A percentile compares a stretch with the other conserved stretches of the same genome.
These are phyloP conservation scores for Verticillium tricorpus DNA, from an alignment of 2,329 filamentous ascomycete genomes.

Conservation along the genomic window DNA sequence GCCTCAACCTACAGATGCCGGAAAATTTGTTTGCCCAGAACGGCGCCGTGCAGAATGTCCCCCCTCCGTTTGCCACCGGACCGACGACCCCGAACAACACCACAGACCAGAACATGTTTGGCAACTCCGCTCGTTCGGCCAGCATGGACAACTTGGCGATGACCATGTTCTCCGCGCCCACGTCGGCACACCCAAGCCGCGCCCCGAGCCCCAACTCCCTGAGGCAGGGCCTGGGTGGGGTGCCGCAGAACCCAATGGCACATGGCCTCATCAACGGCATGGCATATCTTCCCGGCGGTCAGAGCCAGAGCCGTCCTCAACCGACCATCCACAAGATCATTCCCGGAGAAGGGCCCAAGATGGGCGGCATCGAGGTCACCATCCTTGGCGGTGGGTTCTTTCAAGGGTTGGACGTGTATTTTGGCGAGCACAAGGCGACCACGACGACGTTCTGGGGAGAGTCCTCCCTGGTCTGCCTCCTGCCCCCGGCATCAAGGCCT, in stretches of 20 bases:
- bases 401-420: constrained; percentile 74
- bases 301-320: constrained; percentile 19
- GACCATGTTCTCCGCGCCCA: constrained; percentile 66
- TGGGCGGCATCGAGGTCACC: constrained; percentile 83
- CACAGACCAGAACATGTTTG: constrained; percentile 55
- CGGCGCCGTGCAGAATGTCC: constrained; percentile 12
- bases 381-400: constrained; percentile 78
- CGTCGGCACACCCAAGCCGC: constrained; percentile 70
- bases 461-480: constrained; percentile 71
- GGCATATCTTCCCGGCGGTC: constrained; percentile 34
- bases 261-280: constrained; percentile 44
- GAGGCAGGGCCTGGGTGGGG: constrained; percentile 38
- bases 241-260: constrained; percentile 37
- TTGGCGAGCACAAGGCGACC: constrained; percentile 61
- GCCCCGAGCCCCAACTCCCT: constrained; percentile 66
- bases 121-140: constrained; percentile 52
- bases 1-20: constrained; percentile 35
- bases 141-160: constrained; percentile 63
- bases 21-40: constrained; percentile 26
- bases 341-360: constrained; percentile 74
- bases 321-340: constrained; percentile 77
- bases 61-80: constrained; percentile 41
- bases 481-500: constrained; percentile 64
- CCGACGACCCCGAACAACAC: constrained; percentile 60
- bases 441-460: constrained; percentile 79